These are phyloP conservation scores for Aspergillus quadricinctus DNA, from an alignment of 2,329 filamentous ascomycete species.

Conservation along the genomic window DNA sequence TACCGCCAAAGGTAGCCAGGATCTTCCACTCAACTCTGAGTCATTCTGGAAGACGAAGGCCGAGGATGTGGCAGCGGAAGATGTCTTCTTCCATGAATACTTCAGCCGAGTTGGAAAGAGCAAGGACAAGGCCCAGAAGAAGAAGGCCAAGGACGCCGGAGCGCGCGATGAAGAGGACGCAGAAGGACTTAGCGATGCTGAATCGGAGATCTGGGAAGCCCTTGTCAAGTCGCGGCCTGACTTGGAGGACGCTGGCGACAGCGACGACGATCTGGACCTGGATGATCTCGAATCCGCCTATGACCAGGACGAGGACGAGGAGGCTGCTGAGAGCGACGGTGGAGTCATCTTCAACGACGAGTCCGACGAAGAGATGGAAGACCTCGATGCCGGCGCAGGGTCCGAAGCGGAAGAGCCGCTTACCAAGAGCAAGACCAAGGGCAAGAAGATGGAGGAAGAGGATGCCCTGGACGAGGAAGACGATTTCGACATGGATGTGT, in stretches of 20 bases:
- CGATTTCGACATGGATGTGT: conserved; percentile 48
- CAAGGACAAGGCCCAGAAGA: conserved; percentile 46
- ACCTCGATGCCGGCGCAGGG: conserved; percentile 44
- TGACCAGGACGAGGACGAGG: conserved; percentile 38
- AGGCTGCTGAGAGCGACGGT: conserved; percentile 36
- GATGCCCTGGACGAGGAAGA: conserved; percentile 47
- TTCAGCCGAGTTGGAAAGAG: conserved; percentile 72
- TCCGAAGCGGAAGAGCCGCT: conserved; percentile 41
- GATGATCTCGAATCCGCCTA: conserved; percentile 52
- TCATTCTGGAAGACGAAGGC: conserved; percentile 86
- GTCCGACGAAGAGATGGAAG: conserved; percentile 42
- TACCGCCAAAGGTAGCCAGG: conserved; percentile 53
- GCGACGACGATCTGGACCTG: conserved; percentile 56
- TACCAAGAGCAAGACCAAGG: conserved; percentile 19
- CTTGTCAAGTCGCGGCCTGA: conserved; percentile 78
- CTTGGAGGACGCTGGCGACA: conserved; percentile 58
- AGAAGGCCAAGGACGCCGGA: conserved; percentile 52
- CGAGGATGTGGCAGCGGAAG: conserved; percentile 83
- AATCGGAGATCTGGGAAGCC: conserved; percentile 88
- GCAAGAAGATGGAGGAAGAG: conserved; percentile 34
- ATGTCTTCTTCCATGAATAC: conserved; percentile 98
- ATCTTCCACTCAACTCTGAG: conserved; percentile 75
- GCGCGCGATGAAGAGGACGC: conserved; percentile 40
- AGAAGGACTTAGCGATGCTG: conserved; percentile 53
- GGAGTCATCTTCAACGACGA: conserved; percentile 47